Conservation (phyloP, 2,329 filamentous ascomycete species). For the Stachybotrys chartarum region DNA sequence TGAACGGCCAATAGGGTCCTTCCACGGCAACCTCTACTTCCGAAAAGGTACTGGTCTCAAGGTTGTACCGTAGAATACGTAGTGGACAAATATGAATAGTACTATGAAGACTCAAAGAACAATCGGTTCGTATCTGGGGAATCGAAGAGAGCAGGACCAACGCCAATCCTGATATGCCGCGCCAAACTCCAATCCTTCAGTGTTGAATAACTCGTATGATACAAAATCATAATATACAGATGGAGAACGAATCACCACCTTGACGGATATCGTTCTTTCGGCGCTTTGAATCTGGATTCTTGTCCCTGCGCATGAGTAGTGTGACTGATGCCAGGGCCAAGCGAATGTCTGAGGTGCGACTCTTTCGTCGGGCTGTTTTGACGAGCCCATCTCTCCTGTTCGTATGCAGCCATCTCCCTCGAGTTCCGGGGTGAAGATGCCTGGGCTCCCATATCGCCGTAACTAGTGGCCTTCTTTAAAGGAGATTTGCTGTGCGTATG, state of each 20-base stretch:
- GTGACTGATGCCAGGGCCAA: conserved; percentile 12
- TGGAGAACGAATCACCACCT: conserved; percentile 14
- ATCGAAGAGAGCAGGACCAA: not conserved
- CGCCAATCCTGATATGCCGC: not conserved
- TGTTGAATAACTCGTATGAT: conserved; percentile 2
- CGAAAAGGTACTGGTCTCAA: no score
- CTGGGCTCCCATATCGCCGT: conserved; percentile 44
- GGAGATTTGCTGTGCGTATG: conserved; percentile 77
- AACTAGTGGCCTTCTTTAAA: conserved; percentile 65
- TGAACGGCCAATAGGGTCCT: no score
- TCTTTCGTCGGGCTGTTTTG: conserved; percentile 36
- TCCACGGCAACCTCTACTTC: no score
- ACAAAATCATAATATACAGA: conserved; percentile 1
- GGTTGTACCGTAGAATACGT: no score
- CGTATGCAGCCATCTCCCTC: conserved; percentile 52
- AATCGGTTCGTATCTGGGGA: no score
- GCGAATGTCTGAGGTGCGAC: conserved; percentile 12
- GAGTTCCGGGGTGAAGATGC: conserved; percentile 48
- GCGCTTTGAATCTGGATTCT: conserved; percentile 24
- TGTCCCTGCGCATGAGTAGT: conserved; percentile 31
- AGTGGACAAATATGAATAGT: no score
- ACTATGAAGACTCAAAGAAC: no score
- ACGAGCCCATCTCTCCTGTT: conserved; percentile 36
- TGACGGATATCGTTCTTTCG: conserved; percentile 34
- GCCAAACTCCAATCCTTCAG: not conserved